These are phyloP conservation scores for Sinapis alba DNA, from an alignment of 441 rosid genomes.

Conservation along the genomic window DNA sequence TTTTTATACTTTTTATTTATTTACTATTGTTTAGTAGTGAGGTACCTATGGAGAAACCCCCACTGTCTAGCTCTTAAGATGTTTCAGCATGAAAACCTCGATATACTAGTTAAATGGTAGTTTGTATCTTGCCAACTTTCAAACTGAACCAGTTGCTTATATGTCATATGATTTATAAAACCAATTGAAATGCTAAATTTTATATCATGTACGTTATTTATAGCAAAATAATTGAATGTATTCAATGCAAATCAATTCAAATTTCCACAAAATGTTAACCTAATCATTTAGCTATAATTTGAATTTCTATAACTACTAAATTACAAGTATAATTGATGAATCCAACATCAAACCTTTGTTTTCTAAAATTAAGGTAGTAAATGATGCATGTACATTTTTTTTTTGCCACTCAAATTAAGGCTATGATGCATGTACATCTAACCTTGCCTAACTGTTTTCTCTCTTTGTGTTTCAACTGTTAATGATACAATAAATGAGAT, in stretches of 20 bases:
- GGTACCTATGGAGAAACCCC: no score
- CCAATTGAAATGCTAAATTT: neutral
- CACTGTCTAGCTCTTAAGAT: no score
- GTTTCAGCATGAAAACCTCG: neutral
- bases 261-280: neutral
- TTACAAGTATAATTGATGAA: neutral
- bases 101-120: neutral
- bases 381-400: neutral
- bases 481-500: slow-evolving; percentile 30
- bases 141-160: neutral
- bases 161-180: neutral
- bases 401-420: no score
- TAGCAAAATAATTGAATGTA: neutral
- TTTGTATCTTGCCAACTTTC: neutral
- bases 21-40: no score
- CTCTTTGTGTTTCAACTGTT: slow-evolving; percentile 2
- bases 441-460: slow-evolving; percentile 5
- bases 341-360: neutral
- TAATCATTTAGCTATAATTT: neutral
- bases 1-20: no score
- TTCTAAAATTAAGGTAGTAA: neutral
- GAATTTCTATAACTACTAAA: neutral
- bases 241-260: neutral
- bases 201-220: neutral
- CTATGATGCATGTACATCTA: neutral